Evolutionary conservation across 2,329 filamentous ascomycete species (phyloP).

Genomic region (Aspergillus hiratsukae): DNA sequence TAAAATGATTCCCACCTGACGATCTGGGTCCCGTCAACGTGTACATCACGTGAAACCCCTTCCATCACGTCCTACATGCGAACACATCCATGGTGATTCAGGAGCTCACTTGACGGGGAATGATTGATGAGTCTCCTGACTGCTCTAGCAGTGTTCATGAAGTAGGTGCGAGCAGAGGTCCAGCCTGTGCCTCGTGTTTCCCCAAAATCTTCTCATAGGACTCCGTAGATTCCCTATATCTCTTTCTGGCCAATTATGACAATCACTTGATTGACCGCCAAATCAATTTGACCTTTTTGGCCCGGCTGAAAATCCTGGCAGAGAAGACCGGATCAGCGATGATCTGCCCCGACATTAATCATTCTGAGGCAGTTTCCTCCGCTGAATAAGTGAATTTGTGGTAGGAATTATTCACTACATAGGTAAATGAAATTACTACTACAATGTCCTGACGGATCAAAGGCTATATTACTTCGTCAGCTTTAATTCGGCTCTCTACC

Average conservation of each 20-base stretch:
- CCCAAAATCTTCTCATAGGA: neutral
- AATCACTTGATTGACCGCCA: neutral
- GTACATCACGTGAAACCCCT: slow-evolving; percentile 1
- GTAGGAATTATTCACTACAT: too few relatives aligned
- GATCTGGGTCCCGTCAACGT: slow-evolving; percentile 11
- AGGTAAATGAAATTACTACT: neutral
- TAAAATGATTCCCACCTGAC: slow-evolving; percentile 20
- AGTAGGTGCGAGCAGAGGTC: neutral
- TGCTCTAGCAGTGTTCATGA: neutral
- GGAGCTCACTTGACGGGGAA: neutral
- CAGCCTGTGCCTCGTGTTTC: too few relatives aligned
- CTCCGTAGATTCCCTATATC: neutral
- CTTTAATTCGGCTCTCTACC: neutral
- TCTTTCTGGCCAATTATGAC: neutral
- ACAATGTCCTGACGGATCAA: neutral
- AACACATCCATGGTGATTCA: neutral
- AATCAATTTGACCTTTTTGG: neutral
- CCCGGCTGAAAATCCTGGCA: neutral
- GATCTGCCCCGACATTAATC: neutral
- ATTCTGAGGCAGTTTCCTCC: neutral
- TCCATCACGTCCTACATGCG: neutral
- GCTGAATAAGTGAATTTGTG: neutral
- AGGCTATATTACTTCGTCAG: neutral
- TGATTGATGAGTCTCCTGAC: neutral
- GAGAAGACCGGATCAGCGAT: neutral